Evolutionary conservation across 345 rosid species (phyloP).

Genomic region (Euphorbia pulcherrima): DNA sequence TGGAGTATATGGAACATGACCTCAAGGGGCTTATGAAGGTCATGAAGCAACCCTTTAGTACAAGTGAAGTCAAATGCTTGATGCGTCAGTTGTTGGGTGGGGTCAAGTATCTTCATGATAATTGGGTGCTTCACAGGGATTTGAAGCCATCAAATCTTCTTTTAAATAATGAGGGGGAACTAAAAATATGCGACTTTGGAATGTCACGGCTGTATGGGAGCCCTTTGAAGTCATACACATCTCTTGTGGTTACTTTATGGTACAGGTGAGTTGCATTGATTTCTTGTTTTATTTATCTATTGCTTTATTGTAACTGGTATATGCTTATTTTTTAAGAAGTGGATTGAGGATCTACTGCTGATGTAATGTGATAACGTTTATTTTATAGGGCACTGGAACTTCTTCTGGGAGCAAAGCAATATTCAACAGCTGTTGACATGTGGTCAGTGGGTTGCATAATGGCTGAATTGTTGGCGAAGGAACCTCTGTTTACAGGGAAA

Average conservation of each 20-base stretch:
- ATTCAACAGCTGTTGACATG: slow-evolving; percentile 89
- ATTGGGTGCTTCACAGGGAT: slow-evolving; percentile 92
- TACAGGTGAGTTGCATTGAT: slow-evolving; percentile 53
- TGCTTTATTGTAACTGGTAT: too few species aligned
- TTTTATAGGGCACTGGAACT: slow-evolving; percentile 79
- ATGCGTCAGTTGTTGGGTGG: slow-evolving; percentile 84
- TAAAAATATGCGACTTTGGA: slow-evolving; percentile 83
- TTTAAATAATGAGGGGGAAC: slow-evolving; percentile 65
- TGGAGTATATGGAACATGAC: slow-evolving; percentile 93
- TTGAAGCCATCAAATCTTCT: slow-evolving; percentile 87
- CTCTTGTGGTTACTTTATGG: slow-evolving; percentile 72
- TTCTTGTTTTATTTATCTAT: neutral
- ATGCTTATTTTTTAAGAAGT: too few species aligned
- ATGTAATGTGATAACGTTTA: slow-evolving; percentile 2
- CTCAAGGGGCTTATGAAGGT: slow-evolving; percentile 60
- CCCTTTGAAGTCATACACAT: slow-evolving; percentile 77
- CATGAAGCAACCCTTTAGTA: slow-evolving; percentile 71
- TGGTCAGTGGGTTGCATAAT: slow-evolving; percentile 94
- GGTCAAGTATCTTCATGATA: slow-evolving; percentile 74
- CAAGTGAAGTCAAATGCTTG: slow-evolving; percentile 86
- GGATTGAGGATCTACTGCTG: slow-evolving; percentile 9
- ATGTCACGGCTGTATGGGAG: slow-evolving; percentile 84
- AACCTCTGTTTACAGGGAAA: slow-evolving; percentile 70
- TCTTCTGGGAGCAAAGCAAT: slow-evolving; percentile 65
- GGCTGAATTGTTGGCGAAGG: slow-evolving; percentile 75